Evolutionary conservation across 164 flowering plant species (phyloP), one percentile per base, ranked within the genome.

Genomic region (Vitis cinerea): DNA sequence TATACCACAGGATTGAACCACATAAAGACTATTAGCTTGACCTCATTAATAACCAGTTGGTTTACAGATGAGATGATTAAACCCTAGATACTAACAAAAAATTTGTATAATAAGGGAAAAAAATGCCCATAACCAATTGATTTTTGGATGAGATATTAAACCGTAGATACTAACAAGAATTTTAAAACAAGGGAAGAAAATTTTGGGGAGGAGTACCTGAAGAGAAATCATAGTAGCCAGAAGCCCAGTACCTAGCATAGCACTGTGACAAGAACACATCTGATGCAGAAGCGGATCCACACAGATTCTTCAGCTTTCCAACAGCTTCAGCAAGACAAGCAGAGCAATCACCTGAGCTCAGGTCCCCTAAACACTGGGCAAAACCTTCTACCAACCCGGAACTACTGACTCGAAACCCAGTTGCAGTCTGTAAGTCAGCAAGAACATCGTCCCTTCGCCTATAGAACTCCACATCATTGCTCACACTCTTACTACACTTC

Each of bases 161-260:
- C 44, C 44, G 6, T 31, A 31, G 44, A 31, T 31, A 31, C 44
- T 31, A 31, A 31, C 27, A 23, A 23, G 1, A 23, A 23, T 23
- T 23, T 23, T 23, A 4, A 31, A 31, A 31, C 7, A 31, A 31
- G 44, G 27, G 27, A 23, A 23, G 44, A 31, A 31, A 31, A 31
- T 31, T 31, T 4, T 23, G 27, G 27, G 27, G 44, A 31, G 44
- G 44, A 31, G 62, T 61, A 88, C 88, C 90, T 83, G 84, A 55
- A 31, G 82, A 55, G 47, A 78, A 68, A 67, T 80, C 83, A 69
- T 87, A 91, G 74, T 85, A 88, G 11, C 98, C 98, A 61, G 94
- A 81, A 1, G 87, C 94, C 98, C 98, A 95, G 67, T 93, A 95
- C 55, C 94, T 70, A 68, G 90, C 93, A 77, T 88, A 95, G 64